Base-by-base conservation (phyloP, 1,139 yeast species). In the Pichiaceae sp. region DNA sequence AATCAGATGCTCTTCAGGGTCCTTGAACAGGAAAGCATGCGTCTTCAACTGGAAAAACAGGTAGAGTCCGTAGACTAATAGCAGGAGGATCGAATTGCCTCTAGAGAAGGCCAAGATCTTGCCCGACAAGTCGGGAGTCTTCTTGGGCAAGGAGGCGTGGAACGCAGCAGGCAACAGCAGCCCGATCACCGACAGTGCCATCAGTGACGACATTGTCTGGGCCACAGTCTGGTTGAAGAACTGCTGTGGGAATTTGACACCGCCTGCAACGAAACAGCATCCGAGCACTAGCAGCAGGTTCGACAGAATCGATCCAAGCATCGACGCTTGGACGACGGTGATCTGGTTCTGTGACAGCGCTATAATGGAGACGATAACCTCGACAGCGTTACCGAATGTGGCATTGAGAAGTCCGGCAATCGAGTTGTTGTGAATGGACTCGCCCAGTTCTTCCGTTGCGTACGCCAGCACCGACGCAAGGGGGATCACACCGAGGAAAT, bases 231-330 rank as follows among this genome's bases (percentile, higher is more conserved):
- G 94, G 65, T 89, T 89, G 63, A 93, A 91, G 3, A 72, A 72
- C 60, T 91, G 98, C 57, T 84, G 94, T 32, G 79, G 71, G 43
- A 93, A 73, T 47, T 84, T 81, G 55, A 79, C 70, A 14, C 98
- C 98, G 39, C 98, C 98, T 35, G 87, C 91, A 24, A 91, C 63
- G 56, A 91, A 93, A 55, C 97, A 87, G 60, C 94, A 82, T n/a
- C 98, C 98, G 43, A 91, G 69, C 4, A 91, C 98, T 42, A 93
- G 70, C 43, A 91, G 66, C 51, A 87, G 64, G 60, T 91, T 91
- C 36, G 95, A 84, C 41, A 91, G 68, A 44, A 91, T 83, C 38
- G 95, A 83, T 25, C 98, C 98, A 42, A 91, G 70, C 97, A 91
- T 91, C 25, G 95, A 82, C 2, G 97, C 95, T 61, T 91, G 96